These are phyloP conservation scores for Pichia sp. DNA, from an alignment of 1,139 yeast species.

Conservation along the genomic window DNA sequence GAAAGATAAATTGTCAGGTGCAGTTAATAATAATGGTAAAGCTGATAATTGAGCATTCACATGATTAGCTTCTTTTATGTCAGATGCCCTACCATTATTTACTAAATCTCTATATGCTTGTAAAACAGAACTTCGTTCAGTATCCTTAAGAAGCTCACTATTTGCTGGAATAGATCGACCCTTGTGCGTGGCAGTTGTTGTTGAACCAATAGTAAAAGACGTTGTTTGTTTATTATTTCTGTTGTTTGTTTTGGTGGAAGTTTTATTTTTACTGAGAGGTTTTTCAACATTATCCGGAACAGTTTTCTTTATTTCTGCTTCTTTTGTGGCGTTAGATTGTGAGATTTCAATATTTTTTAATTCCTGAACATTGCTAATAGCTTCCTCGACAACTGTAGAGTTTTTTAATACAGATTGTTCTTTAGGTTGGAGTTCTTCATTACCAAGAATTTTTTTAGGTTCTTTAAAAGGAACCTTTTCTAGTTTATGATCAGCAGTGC, in stretches of 20 bases:
- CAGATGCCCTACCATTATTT: slow-evolving; percentile 12
- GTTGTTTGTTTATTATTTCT: neutral
- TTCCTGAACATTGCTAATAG: too few species aligned
- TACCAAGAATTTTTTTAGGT: too few species aligned
- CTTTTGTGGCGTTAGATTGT: too few species aligned
- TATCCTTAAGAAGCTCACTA: slow-evolving; percentile 36
- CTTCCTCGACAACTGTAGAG: too few species aligned
- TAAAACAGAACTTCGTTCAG: slow-evolving; percentile 19
- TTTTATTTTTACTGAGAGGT: too few species aligned
- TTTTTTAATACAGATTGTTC: too few species aligned
- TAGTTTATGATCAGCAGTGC: neutral
- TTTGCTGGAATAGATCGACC: slow-evolving; percentile 33
- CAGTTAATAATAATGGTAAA: slow-evolving; percentile 49
- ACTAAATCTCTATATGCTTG: slow-evolving; percentile 25
- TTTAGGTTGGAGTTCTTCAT: too few species aligned
- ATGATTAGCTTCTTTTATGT: slow-evolving; percentile 24
- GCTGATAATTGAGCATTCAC: slow-evolving; percentile 53
- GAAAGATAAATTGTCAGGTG: slow-evolving; percentile 52
- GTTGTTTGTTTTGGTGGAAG: neutral
- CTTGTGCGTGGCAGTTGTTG: slow-evolving; percentile 24
- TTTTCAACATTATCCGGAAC: too few species aligned
- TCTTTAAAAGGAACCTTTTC: too few species aligned
- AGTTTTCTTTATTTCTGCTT: neutral
- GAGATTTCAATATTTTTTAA: too few species aligned
- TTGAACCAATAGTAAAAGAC: slow-evolving; percentile 2